Evolutionary conservation across 2,329 filamentous ascomycete genomes (phyloP).

Genomic region (Fusarium pilosicola): DNA sequence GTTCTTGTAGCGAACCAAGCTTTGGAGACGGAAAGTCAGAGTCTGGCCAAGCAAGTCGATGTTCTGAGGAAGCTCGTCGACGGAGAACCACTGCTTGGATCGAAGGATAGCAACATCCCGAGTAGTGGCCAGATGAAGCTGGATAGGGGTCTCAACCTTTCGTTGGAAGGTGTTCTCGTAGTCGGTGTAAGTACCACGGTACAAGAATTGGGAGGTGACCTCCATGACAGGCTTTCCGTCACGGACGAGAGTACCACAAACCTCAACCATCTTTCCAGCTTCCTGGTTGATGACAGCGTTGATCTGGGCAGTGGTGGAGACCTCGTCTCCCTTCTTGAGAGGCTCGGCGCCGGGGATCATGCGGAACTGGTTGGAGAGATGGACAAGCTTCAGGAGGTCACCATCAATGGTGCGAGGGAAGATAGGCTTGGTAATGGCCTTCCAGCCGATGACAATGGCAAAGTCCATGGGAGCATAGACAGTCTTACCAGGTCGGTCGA

Average conservation of each 20-base stretch:
- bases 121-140: conserved; percentile 84
- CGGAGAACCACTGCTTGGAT: conserved; percentile 97
- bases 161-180: conserved; percentile 99
- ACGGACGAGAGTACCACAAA: conserved; percentile 94
- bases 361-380: conserved; percentile 96
- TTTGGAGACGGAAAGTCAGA: conserved; percentile 94
- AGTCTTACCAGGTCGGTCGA: conserved; percentile 92
- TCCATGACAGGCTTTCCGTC: conserved; percentile 92
- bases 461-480: conserved; percentile 99
- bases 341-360: conserved; percentile 97
- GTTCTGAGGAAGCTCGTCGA: conserved; percentile 75
- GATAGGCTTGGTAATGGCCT: conserved; percentile 99
- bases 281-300: conserved; percentile 99
- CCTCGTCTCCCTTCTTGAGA: conserved; percentile 92
- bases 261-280: conserved; percentile 99
- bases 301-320: conserved; percentile 93
- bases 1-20: conserved; percentile 93
- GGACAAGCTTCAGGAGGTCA: conserved; percentile 93
- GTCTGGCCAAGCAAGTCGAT: conserved; percentile 92
- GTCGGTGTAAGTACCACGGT: conserved; percentile 91
- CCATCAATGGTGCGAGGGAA: conserved; percentile 97
- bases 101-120: conserved; percentile 94
- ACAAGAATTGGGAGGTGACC: conserved; percentile 97
- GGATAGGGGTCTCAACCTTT: conserved; percentile 94
- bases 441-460: conserved; percentile 97